These are phyloP conservation scores for Babjeviella inositovora DNA, from an alignment of 805 yeast genomes.

Conservation along the genomic window DNA sequence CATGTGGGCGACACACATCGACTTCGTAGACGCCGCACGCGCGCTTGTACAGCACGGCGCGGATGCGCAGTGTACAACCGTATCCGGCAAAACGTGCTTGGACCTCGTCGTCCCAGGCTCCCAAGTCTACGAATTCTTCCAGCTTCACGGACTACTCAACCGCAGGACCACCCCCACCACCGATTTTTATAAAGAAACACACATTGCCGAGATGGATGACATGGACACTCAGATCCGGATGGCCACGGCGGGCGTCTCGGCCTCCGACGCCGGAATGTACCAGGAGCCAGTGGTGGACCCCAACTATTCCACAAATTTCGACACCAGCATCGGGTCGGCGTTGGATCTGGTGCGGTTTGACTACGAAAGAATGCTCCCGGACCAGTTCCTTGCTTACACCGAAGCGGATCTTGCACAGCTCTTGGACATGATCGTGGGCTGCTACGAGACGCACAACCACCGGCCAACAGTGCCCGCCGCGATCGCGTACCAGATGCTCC, in stretches of 20 bases:
- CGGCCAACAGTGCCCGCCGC: constrained; percentile 51
- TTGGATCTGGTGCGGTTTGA: too few species aligned
- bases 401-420: constrained; percentile 38
- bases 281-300: not conserved
- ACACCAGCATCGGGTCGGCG: too few species aligned
- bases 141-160: constrained; percentile 27
- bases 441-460: constrained; percentile 28
- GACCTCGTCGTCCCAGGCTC: constrained; percentile 41
- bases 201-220: constrained; percentile 6
- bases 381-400: constrained; percentile 44
- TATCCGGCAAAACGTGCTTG: constrained; percentile 32
- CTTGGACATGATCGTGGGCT: constrained; percentile 26
- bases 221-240: constrained; percentile 17
- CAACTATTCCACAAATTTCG: not conserved
- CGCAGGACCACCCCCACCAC: constrained; percentile 3
- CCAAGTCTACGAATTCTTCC: constrained; percentile 40
- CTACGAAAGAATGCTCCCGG: constrained; percentile 34
- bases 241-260: constrained; percentile 17
- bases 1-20: constrained; percentile 75
- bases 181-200: constrained; percentile 3
- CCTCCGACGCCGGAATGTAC: too few species aligned
- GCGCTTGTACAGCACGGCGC: constrained; percentile 49
- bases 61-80: constrained; percentile 26
- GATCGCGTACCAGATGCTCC: constrained; percentile 48
- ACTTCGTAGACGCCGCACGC: constrained; percentile 36